Evolutionary conservation across 192 early-diverging fungal genomes (phyloP).

Genomic region (Gryganskiella cystojenkinii): DNA sequence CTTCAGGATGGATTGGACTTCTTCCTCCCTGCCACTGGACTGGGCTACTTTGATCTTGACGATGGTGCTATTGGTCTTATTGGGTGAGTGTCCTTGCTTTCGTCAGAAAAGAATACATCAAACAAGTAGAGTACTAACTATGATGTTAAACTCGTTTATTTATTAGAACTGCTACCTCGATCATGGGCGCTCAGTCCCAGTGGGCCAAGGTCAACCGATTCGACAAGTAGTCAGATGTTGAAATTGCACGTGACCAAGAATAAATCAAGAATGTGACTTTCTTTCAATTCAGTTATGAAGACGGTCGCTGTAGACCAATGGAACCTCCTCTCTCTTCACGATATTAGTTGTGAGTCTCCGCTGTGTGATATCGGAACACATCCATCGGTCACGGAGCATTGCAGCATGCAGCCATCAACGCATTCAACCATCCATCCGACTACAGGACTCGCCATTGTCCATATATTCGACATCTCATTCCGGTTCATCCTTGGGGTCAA

Average conservation of each 20-base stretch:
- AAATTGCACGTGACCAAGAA: neutral
- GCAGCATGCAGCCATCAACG: no score
- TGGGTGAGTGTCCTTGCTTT: constrained; percentile 58
- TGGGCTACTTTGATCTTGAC: constrained; percentile 74
- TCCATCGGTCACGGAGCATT: no score
- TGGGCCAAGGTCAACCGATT: constrained; percentile 60
- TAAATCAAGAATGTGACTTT: neutral
- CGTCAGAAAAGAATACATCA: no score
- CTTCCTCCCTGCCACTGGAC: constrained; percentile 71
- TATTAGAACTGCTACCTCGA: constrained; percentile 69
- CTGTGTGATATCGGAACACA: no score
- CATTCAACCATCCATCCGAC: no score
- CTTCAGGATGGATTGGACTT: constrained; percentile 79
- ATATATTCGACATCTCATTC: no score
- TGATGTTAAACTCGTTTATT: neutral
- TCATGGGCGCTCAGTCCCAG: constrained; percentile 71
- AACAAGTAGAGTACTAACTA: no score
- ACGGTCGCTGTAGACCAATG: no score
- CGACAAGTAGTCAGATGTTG: constrained; percentile 25
- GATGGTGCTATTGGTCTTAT: constrained; percentile 76
- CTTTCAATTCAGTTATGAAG: neutral
- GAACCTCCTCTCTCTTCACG: no score
- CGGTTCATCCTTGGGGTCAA: no score
- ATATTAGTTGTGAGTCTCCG: no score
- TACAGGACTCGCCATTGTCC: no score